Evolutionary conservation across 768 basidiomycete species (phyloP).

Genomic region (Termitomyces sp.): DNA sequence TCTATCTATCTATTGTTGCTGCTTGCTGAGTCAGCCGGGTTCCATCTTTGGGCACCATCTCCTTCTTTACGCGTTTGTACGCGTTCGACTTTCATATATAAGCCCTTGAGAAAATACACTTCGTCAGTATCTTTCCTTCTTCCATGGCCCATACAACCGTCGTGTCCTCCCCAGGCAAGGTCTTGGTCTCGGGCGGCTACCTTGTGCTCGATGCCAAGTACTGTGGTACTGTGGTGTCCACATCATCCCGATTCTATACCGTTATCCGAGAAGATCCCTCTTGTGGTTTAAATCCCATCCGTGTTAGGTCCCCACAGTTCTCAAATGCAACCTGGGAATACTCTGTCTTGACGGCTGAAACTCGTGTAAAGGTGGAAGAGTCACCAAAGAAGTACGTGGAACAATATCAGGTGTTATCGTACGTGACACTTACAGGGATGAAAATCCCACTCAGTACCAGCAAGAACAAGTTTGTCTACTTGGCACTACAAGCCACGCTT

Average conservation of each 20-base stretch:
- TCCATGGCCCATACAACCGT: constrained; percentile 52
- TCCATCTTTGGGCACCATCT: too few species aligned
- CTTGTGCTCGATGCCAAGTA: constrained; percentile 88
- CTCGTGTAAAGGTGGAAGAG: constrained; percentile 26
- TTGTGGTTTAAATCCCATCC: constrained; percentile 38
- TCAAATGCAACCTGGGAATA: constrained; percentile 76
- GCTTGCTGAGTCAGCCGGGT: constrained; percentile 11
- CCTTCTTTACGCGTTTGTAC: constrained; percentile 9
- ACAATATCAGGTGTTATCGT: constrained; percentile 2
- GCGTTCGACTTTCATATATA: constrained; percentile 9
- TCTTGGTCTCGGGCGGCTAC: constrained; percentile 93
- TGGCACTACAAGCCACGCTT: constrained; percentile 78
- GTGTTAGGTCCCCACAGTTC: constrained; percentile 90
- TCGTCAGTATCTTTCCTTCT: constrained; percentile 3
- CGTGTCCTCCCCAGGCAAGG: constrained; percentile 92
- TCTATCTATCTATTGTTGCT: neutral
- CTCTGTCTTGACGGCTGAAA: constrained; percentile 34
- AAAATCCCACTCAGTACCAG: constrained; percentile 27
- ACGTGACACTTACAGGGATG: constrained; percentile 9
- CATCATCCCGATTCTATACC: constrained; percentile 92
- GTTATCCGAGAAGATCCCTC: constrained; percentile 41
- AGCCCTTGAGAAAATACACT: neutral
- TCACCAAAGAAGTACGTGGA: constrained; percentile 32
- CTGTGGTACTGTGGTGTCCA: constrained; percentile 85
- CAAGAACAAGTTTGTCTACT: constrained; percentile 89